A percentile compares a stretch with the other conserved stretches of the same genome.
These are phyloP conservation scores for Xylaria acuta DNA, from an alignment of 495 filamentous ascomycete genomes.

Conservation along the genomic window DNA sequence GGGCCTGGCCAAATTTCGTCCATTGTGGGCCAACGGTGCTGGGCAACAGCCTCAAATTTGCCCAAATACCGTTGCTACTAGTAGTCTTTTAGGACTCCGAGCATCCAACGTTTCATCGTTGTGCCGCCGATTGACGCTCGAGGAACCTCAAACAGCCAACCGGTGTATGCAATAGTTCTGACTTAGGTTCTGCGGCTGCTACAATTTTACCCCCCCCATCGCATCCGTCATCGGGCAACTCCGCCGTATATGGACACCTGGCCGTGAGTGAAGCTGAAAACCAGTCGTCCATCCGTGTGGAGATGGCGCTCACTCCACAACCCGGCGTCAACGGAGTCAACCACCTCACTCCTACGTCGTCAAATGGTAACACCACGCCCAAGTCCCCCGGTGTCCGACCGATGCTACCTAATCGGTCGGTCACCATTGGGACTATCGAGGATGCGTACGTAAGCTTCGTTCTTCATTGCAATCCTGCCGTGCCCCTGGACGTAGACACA, in stretches of 20 bases:
- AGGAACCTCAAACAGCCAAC: not conserved
- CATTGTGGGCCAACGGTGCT: conserved; percentile 24
- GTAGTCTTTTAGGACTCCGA: not conserved
- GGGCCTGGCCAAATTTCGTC: conserved; percentile 24
- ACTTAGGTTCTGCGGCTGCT: conserved; percentile 1
- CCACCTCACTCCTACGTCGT: conserved; percentile 39
- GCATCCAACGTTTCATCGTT: conserved; percentile 2
- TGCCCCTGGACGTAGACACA: conserved; percentile 74
- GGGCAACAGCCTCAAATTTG: conserved; percentile 25
- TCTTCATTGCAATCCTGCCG: conserved; percentile 86
- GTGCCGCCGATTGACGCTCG: conserved; percentile 3
- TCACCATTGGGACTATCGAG: conserved; percentile 78
- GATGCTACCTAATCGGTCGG: conserved; percentile 69
- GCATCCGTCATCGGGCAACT: conserved; percentile 4
- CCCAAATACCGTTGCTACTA: conserved; percentile 15
- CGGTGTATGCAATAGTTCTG: not conserved
- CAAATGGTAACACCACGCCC: conserved; percentile 38
- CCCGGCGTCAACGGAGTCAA: conserved; percentile 40
- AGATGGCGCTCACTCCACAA: conserved; percentile 42
- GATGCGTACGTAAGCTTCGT: conserved; percentile 89
- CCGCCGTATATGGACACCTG: conserved; percentile 36
- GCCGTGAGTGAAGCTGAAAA: conserved; percentile 19
- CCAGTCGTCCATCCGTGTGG: conserved; percentile 35
- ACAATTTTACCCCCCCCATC: not conserved
- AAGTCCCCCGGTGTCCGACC: conserved; percentile 39